Conservation (phyloP, 1,284 basidiomycete genomes). For the Sporisorium iseilematis-ciliati region DNA sequence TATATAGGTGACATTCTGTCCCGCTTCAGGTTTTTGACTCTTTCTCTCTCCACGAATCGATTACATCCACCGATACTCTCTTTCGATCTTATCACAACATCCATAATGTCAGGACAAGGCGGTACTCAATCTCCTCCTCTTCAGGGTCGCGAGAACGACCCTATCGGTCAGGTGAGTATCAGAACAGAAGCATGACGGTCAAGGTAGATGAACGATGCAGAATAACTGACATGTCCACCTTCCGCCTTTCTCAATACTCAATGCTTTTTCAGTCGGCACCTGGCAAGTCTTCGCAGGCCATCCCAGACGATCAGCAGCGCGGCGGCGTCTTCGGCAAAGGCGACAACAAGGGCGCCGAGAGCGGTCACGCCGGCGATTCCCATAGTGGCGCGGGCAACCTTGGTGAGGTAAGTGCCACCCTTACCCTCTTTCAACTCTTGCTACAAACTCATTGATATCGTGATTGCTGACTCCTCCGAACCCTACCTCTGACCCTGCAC, state of each 20-base stretch:
- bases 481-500: not conserved
- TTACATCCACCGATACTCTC: not conserved
- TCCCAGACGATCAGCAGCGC: slow-evolving; percentile 54
- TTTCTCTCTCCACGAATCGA: not conserved
- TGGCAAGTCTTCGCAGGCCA: slow-evolving; percentile 35
- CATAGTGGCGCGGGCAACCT: slow-evolving; percentile 25
- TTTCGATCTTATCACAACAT: slow-evolving; percentile 1
- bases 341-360: slow-evolving; percentile 37
- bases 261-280: slow-evolving; percentile 37
- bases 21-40: not conserved
- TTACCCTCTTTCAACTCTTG: too few relatives aligned
- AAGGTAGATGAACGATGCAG: not conserved
- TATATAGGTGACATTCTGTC: not conserved
- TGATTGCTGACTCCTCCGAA: too few relatives aligned
- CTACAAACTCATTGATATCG: too few relatives aligned
- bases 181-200: not conserved
- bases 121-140: slow-evolving; percentile 55
- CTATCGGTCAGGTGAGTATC: slow-evolving; percentile 51
- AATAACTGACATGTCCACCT: not conserved
- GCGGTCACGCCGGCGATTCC: slow-evolving; percentile 31
- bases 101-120: slow-evolving; percentile 39
- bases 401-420: slow-evolving; percentile 13
- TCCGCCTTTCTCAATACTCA: not conserved
- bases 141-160: slow-evolving; percentile 50
- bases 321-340: slow-evolving; percentile 40